These are phyloP conservation scores for Fusarium temperatum DNA, from an alignment of 2,329 filamentous ascomycete genomes.

Conservation along the genomic window DNA sequence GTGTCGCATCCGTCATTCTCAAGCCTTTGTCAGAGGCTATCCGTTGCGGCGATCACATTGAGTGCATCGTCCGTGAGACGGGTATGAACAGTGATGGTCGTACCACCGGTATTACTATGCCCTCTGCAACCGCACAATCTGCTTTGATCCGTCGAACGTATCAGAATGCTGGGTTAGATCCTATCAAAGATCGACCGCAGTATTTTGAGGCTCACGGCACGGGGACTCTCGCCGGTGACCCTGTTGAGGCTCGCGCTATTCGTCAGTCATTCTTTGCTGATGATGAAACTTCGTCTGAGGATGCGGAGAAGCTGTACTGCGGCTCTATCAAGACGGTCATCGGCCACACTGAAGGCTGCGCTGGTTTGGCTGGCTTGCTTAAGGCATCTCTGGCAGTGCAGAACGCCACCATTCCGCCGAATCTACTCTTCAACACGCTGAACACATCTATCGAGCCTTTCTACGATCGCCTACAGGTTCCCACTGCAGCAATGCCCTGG, in stretches of 20 bases:
- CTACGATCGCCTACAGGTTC: conserved; percentile 28
- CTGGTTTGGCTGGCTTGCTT: neutral
- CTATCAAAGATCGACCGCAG: neutral
- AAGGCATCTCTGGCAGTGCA: neutral
- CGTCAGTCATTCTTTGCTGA: neutral
- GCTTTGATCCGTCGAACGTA: conserved; percentile 1
- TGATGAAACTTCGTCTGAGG: neutral
- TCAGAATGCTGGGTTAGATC: neutral
- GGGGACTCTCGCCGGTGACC: neutral
- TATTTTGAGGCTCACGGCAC: conserved; percentile 9
- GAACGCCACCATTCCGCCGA: neutral
- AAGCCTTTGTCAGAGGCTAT: conserved; percentile 14
- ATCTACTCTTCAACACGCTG: conserved; percentile 57
- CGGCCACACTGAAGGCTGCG: neutral
- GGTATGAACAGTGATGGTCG: neutral
- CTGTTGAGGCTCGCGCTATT: neutral
- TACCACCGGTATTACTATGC: conserved; percentile 1
- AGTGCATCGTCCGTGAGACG: neutral
- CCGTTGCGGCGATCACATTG: conserved; percentile 60
- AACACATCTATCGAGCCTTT: conserved; percentile 49
- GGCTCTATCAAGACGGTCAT: conserved; percentile 5
- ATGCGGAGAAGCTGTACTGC: neutral
- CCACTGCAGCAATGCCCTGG: conserved; percentile 16
- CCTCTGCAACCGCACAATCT: neutral
- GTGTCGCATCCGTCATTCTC: conserved; percentile 8